Evolutionary conservation across 306 rosid genomes (phyloP).

Genomic region (Pachyrhizus erosus): DNA sequence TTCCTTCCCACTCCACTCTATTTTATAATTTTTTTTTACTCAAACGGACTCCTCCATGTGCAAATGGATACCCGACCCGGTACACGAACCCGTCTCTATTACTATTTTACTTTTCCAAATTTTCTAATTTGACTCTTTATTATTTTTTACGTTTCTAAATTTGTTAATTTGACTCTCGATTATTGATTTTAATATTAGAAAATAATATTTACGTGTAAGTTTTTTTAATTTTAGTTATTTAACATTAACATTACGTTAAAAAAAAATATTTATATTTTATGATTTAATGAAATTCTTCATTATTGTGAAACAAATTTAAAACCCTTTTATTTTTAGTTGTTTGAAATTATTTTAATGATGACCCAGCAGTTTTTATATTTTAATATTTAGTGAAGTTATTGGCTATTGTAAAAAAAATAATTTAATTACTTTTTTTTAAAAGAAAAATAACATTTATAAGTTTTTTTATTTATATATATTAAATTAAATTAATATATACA

Average conservation of each 20-base stretch:
- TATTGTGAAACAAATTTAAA: too few relatives aligned
- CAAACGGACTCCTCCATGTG: background rate
- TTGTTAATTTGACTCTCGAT: background rate
- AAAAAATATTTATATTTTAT: background rate
- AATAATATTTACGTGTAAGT: too few relatives aligned
- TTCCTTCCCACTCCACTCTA: background rate
- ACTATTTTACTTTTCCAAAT: background rate
- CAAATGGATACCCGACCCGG: background rate
- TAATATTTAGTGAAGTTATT: too few relatives aligned
- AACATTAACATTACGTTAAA: background rate
- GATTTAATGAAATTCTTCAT: background rate
- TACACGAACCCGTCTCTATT: background rate
- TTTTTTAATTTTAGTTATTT: too few relatives aligned
- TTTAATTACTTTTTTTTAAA: too few relatives aligned
- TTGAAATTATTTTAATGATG: too few relatives aligned
- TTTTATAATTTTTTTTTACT: background rate
- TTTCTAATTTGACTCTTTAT: background rate
- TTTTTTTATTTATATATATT: too few relatives aligned
- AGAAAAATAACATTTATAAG: too few relatives aligned
- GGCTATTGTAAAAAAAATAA: too few relatives aligned
- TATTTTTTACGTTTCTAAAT: background rate
- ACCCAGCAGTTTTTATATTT: too few relatives aligned
- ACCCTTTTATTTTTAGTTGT: too few relatives aligned
- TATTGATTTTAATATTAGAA: background rate
- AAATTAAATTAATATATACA: too few relatives aligned